Base-by-base conservation (phyloP, 495 filamentous ascomycete genomes). In the Schizothecium vesticola region DNA sequence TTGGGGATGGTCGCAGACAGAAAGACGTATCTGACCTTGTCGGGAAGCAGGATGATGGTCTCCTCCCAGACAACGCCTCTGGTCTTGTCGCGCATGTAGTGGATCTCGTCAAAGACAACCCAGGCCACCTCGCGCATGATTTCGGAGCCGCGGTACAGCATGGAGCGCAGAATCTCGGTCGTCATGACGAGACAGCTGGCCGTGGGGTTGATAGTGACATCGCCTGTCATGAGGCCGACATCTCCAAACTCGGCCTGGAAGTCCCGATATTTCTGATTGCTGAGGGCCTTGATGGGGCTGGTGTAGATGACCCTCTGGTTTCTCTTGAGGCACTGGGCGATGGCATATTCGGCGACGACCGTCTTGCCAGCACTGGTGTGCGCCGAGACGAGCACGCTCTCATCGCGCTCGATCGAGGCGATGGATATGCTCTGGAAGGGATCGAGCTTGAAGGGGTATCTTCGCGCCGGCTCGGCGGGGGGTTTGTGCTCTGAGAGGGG, bases 291-390 rank as follows among this genome's bases (percentile, higher is more conserved):
- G 82, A 99, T 98, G 1, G 95, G 95, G 84, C 94, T 97, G 2
- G 95, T 99, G 81, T 99, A 99, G 76, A 99, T 98, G 68, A 99
- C 95, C 75, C 95, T 88, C 81, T 99, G 95, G 80, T 97, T 97
- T 78, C 90, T 88, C 81, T 96, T 94, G 80, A 99, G 86, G 79
- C 96, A 94, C 75, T 99, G 95, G 56, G 95, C 95, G 75, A 99
- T 98, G 16, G 95, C 96, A 76, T 99, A 99, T 76, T 99, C 95
- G 67, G 95, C 95, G 22, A 97, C 92, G 21, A 98, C 95, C 3
- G 95, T 99, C 79, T 99, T 99, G 78, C 95, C 95, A 55, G 95
- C 95, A 86, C 90, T 94, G 23, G 95, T 99, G 80, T 99, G 95
- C 23, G 95, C 95, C 16, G 96, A 98, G 16, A 99, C 95, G 55